These are phyloP conservation scores for Adansonia gregorii DNA, from an alignment of 441 rosid species.

Conservation along the genomic window DNA sequence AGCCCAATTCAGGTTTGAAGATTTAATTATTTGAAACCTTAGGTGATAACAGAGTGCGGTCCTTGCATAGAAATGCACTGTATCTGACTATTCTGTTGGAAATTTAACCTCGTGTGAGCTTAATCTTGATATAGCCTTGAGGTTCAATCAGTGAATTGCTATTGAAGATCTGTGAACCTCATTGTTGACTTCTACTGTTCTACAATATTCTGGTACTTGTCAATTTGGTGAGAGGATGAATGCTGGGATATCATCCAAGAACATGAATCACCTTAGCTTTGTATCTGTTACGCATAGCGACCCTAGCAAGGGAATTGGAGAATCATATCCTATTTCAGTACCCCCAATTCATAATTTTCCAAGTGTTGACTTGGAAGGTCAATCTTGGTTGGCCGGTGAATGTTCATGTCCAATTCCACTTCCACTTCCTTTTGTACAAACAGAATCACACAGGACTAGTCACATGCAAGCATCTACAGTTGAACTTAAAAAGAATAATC, in stretches of 20 bases:
- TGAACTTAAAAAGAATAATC: slow-evolving; percentile 6
- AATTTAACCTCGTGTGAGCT: not conserved
- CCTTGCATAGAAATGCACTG: not conserved
- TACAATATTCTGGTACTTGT: not conserved
- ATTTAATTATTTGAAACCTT: not conserved
- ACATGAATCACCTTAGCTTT: slow-evolving; percentile 45
- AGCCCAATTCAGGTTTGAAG: not conserved
- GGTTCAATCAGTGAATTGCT: not conserved
- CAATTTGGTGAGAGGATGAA: slow-evolving; percentile 17
- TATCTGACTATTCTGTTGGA: not conserved
- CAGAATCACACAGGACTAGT: slow-evolving; percentile 32
- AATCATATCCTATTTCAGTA: slow-evolving; percentile 39
- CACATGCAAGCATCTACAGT: too few relatives aligned
- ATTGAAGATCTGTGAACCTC: not conserved
- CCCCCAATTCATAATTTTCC: slow-evolving; percentile 49
- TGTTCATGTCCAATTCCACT: slow-evolving; percentile 30
- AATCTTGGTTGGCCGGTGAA: slow-evolving; percentile 34
- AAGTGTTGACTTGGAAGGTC: slow-evolving; percentile 39
- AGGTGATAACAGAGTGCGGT: not conserved
- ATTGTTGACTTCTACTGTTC: not conserved
- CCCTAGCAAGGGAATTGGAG: slow-evolving; percentile 41
- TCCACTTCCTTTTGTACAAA: slow-evolving; percentile 37
- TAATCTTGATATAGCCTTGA: slow-evolving; percentile 5
- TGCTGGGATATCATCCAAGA: slow-evolving; percentile 30
- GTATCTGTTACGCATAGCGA: slow-evolving; percentile 44